A percentile compares a stretch with the other conserved stretches of the same genome.
These are phyloP conservation scores for Chlamydomonas applanata DNA, from an alignment of 139 green algal genomes.

Conservation along the genomic window DNA sequence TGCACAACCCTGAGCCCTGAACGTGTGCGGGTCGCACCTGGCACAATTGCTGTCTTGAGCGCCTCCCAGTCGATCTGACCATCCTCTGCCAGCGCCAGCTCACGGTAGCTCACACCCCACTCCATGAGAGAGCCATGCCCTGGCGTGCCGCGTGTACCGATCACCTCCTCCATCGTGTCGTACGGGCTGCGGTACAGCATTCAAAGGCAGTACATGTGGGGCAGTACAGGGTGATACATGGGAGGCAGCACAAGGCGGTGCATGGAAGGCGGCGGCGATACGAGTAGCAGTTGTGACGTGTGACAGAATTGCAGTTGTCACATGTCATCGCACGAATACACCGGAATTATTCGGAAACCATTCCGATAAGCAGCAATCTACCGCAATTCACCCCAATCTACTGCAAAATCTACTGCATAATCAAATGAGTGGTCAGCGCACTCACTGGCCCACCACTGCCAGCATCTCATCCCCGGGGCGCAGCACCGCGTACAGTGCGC, in stretches of 20 bases:
- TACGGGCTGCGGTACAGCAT: constrained; percentile 74
- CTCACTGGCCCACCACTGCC: constrained; percentile 72
- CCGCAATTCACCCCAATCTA: no score
- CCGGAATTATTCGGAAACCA: no score
- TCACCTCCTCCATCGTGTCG: constrained; percentile 97
- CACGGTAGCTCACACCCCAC: constrained; percentile 82
- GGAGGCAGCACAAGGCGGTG: neutral
- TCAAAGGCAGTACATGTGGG: neutral
- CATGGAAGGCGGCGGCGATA: neutral
- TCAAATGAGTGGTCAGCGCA: no score
- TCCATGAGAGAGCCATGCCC: constrained; percentile 80
- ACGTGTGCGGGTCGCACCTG: no score
- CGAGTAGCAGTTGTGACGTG: no score
- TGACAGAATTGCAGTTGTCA: no score
- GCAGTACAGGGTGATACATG: neutral
- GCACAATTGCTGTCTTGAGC: constrained; percentile 60
- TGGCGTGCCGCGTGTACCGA: constrained; percentile 72
- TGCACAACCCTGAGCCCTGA: no score
- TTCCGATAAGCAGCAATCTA: no score
- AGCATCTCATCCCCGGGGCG: constrained; percentile 90
- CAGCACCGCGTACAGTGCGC: constrained; percentile 80
- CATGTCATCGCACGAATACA: no score
- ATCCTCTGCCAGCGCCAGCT: constrained; percentile 57
- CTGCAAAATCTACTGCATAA: no score
- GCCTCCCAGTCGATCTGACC: constrained; percentile 72